Base-by-base conservation (phyloP, 169 alveolate species). In the Besnoitia besnoiti region DNA sequence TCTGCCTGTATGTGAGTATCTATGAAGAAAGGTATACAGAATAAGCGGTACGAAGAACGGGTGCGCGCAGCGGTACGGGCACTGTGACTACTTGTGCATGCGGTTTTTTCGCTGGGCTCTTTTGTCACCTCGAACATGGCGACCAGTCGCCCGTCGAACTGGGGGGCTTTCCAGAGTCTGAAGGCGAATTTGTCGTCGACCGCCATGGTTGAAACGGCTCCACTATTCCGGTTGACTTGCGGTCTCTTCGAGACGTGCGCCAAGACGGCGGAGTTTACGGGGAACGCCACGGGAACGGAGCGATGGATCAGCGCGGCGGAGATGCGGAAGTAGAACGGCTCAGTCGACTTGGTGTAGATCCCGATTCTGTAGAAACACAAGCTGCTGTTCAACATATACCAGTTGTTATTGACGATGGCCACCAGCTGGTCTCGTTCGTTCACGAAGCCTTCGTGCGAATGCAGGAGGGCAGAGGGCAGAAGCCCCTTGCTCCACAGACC, bases 381-480 rank as follows among this genome's bases (percentile, higher is more conserved):
- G 5, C 37, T 62, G 61, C 79, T 76, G 61, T 35, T 50, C 39
- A 4, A 40, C 40, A n/a, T 51, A 24, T 76, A 49, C 88, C 82
- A 47, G 59, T 73, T 89, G 77, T 89, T 89, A 39, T 89, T 80
- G 16, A 89, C 80, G 3, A 89, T 33, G 27, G 93, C 93, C n/a
- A 89, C 93, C 3, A 89, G 39, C 50, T 89, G 93, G 51, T 89
- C 84, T 30, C 59, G 55, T 77, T 89, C 93, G 47, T 73, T 89
- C 21, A 73, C 24, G 51, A 16, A 50, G 0, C 77, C 93, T 30
- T 35, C 46, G 24, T 89, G 80, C 19, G 88, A 55, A 27, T 46
- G 37, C 10, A 89, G 77, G n/a, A 33, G 19, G 3, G 77, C 2
- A 37, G 93, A 89, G 5, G 93, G 93, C n/a, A 59, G 55, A 12